Evolutionary conservation across 2,329 filamentous ascomycete species (phyloP).

Genomic region (Xylaria sp.): DNA sequence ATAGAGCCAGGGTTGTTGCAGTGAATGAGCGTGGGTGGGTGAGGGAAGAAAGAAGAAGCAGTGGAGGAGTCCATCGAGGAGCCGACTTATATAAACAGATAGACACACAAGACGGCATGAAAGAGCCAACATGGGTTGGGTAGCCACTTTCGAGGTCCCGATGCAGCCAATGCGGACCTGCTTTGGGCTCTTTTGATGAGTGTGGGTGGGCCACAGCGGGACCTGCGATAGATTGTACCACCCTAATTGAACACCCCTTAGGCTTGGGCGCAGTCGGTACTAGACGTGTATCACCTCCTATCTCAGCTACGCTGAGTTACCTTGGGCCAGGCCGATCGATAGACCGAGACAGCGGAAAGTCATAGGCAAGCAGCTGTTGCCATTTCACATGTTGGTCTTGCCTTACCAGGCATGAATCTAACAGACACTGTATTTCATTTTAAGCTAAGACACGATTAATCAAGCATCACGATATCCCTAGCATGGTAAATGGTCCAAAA

Average conservation of each 20-base stretch:
- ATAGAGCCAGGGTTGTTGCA: slow-evolving; percentile 61
- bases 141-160: slow-evolving; percentile 23
- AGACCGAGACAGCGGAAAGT: background rate
- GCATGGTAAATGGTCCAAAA: background rate
- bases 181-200: slow-evolving; percentile 30
- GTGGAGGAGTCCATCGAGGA: slow-evolving; percentile 43
- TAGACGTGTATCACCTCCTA: background rate
- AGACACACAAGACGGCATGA: background rate
- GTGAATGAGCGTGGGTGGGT: slow-evolving; percentile 61
- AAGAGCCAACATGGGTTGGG: slow-evolving; percentile 26
- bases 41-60: slow-evolving; percentile 49
- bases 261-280: background rate
- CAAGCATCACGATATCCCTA: background rate
- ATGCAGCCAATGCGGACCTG: slow-evolving; percentile 25
- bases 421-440: slow-evolving; percentile 4
- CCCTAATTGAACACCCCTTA: background rate
- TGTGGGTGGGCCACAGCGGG: slow-evolving; percentile 29
- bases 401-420: background rate
- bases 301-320: background rate
- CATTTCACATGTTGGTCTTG: background rate
- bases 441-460: slow-evolving; percentile 3
- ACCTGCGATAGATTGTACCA: slow-evolving; percentile 2
- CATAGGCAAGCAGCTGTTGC: no score
- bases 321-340: background rate
- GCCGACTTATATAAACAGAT: slow-evolving; percentile 34